phyloP scores from a whole-genome alignment of 257 asterid species.

The Solanum etuberosum region DNA sequence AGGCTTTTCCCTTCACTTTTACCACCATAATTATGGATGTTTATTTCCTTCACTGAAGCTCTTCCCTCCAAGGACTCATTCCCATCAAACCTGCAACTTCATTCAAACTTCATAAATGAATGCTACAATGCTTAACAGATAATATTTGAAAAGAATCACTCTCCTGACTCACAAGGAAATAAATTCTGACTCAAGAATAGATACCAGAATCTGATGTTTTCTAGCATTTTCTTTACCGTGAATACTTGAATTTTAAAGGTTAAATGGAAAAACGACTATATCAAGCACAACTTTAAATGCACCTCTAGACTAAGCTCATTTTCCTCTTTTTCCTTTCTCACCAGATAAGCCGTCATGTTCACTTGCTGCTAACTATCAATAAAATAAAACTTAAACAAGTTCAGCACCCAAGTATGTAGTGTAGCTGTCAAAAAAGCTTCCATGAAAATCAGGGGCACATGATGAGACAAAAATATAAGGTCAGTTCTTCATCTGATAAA shows the following conservation, averaged over 20 bases:
- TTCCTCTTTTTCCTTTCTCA: not conserved
- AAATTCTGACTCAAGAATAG: not conserved
- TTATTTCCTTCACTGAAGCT: constrained; percentile 46
- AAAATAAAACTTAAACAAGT: not conserved
- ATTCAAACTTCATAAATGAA: constrained; percentile 2
- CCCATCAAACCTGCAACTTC: constrained; percentile 51
- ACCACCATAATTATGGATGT: constrained; percentile 30
- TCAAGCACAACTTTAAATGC: not conserved
- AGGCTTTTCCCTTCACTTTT: constrained; percentile 22
- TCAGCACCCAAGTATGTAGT: not conserved
- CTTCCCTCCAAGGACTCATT: constrained; percentile 42
- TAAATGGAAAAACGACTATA: not conserved
- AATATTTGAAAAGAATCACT: not conserved
- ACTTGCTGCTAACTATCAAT: not conserved
- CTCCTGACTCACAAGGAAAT: not conserved
- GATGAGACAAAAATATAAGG: not conserved
- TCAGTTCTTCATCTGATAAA: not conserved
- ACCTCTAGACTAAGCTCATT: not conserved
- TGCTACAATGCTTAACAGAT: not conserved
- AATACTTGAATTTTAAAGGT: not conserved
- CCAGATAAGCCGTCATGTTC: not conserved
- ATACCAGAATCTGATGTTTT: not conserved
- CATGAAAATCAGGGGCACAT: not conserved
- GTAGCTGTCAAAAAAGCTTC: not conserved
- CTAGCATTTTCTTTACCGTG: not conserved